phyloP scores from a whole-genome alignment of 352 stramenopile species.

The Globisporangium camurandrum region DNA sequence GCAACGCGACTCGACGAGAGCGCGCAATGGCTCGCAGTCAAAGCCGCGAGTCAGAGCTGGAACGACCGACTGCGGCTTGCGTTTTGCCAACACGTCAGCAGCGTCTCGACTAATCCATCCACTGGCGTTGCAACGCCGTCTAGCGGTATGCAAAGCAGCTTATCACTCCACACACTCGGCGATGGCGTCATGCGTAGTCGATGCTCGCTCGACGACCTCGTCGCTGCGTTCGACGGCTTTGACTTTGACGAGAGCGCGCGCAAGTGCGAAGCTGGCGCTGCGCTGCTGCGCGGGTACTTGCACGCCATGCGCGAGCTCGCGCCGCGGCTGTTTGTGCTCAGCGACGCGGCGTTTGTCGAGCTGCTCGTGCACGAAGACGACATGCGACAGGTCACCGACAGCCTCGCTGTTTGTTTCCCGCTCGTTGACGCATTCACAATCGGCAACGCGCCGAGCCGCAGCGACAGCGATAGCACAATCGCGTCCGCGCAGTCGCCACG shows the following conservation, averaged over 20 bases:
- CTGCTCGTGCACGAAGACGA: conserved; percentile 36
- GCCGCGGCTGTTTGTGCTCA: conserved; percentile 32
- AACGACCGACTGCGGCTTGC: conserved; percentile 6
- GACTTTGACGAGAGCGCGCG: conserved; percentile 35
- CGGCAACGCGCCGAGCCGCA: conserved; percentile 1
- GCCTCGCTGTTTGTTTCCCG: conserved; percentile 33
- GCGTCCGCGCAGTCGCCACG: not conserved
- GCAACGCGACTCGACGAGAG: conserved; percentile 10
- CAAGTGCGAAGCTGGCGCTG: conserved; percentile 28
- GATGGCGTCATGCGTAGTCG: not conserved
- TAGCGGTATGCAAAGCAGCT: not conserved
- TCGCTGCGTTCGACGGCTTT: conserved; percentile 43
- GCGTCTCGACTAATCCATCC: too few relatives aligned
- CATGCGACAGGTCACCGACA: conserved; percentile 16
- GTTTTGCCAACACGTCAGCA: conserved; percentile 1
- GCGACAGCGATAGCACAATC: not conserved
- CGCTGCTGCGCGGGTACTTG: conserved; percentile 37
- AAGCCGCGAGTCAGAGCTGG: conserved; percentile 6
- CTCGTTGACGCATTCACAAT: conserved; percentile 24
- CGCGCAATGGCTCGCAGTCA: conserved; percentile 10
- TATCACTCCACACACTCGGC: not conserved
- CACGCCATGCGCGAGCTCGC: conserved; percentile 23
- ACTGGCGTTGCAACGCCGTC: not conserved
- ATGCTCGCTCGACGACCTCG: conserved; percentile 32
- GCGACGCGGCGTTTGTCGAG: conserved; percentile 28